Conservation (phyloP, 495 filamentous ascomycete genomes). For the Penicillium psychrofluorescens region DNA sequence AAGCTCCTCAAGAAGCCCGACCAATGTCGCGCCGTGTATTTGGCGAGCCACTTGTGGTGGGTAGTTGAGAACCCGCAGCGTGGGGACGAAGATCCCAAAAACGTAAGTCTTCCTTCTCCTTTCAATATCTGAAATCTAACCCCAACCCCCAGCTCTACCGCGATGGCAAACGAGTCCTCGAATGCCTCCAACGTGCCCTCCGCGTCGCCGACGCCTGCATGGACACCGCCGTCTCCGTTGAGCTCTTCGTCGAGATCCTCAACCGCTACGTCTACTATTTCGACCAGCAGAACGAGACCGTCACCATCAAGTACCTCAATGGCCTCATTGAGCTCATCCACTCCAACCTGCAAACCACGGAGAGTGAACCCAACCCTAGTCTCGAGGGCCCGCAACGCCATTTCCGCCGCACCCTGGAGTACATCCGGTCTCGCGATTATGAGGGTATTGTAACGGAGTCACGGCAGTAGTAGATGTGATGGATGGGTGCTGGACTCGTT, state of each 20-base stretch:
- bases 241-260: constrained; percentile 95
- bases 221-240: constrained; percentile 97
- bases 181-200: constrained; percentile 91
- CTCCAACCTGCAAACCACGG: constrained; percentile 81
- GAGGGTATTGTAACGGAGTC: constrained; percentile 77
- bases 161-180: constrained; percentile 92
- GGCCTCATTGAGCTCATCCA: constrained; percentile 98
- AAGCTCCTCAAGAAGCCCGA: constrained; percentile 97
- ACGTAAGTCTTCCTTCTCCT: constrained; percentile 46
- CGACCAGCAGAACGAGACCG: constrained; percentile 96
- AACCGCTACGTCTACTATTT: constrained; percentile 99
- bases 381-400: constrained; percentile 84
- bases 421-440: constrained; percentile 84
- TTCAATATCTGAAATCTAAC: constrained; percentile 1
- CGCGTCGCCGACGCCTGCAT: constrained; percentile 97
- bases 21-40: constrained; percentile 91
- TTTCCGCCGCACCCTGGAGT: constrained; percentile 89
- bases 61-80: constrained; percentile 78
- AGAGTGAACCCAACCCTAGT: constrained; percentile 57
- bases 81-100: constrained; percentile 75
- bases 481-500: constrained; percentile 8
- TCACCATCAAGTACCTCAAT: constrained; percentile 96
- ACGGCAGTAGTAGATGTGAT: constrained; percentile 40
- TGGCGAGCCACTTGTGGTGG: constrained; percentile 98
- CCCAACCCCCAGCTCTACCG: constrained; percentile 68